Conservation (phyloP, 495 filamentous ascomycete genomes). For the Parathielavia hyrcaniae region DNA sequence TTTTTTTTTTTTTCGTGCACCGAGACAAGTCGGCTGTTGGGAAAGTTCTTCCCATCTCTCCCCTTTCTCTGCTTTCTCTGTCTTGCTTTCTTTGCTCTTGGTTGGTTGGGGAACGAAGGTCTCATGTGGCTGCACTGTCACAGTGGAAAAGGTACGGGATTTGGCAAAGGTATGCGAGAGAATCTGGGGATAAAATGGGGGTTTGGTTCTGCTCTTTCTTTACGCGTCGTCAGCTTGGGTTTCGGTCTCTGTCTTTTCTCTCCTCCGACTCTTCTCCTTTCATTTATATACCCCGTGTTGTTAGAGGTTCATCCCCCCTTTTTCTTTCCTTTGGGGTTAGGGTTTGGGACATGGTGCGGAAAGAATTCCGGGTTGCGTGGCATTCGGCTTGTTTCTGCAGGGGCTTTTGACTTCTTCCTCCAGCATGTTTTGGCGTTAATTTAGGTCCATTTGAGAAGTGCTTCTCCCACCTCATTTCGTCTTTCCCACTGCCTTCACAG, state of each 20-base stretch:
- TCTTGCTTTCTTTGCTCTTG: not conserved
- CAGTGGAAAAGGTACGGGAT: not conserved
- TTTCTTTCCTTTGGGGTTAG: not conserved
- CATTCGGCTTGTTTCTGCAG: not conserved
- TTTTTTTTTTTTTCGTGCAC: not conserved
- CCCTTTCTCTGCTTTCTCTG: not conserved
- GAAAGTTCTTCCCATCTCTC: not conserved
- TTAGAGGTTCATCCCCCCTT: constrained; percentile 1
- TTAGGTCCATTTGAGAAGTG: not conserved
- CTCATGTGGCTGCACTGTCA: not conserved
- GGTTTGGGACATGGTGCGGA: not conserved
- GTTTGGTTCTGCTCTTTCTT: not conserved
- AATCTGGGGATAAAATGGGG: not conserved
- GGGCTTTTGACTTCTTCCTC: not conserved
- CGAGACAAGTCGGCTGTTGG: not conserved
- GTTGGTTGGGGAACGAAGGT: constrained; percentile 13
- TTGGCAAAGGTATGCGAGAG: not conserved
- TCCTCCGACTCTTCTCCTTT: constrained; percentile 9
- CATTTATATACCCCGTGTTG: constrained; percentile 20
- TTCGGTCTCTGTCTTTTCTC: not conserved
- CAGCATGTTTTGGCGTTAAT: not conserved
- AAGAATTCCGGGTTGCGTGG: not conserved
- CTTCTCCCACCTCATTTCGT: not conserved
- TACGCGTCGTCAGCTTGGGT: not conserved
- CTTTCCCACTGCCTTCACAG: not conserved